Evolutionary conservation across 305 asterid genomes (phyloP).

Genomic region (Rubia peregrina): DNA sequence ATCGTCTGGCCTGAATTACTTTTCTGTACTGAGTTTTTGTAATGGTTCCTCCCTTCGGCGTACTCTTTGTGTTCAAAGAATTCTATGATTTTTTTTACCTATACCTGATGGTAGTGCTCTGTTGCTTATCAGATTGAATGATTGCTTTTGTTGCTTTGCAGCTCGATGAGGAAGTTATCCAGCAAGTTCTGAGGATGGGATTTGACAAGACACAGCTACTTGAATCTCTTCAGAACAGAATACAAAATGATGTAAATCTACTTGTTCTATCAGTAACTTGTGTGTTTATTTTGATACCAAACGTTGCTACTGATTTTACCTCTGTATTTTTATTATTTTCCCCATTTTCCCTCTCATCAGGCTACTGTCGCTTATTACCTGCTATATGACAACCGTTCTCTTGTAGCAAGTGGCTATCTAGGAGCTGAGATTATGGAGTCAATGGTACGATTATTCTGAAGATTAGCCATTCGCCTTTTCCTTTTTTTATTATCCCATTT

Average conservation of each 20-base stretch:
- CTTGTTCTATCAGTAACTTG: conserved; percentile 13
- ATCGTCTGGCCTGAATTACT: not conserved
- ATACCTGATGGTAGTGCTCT: not conserved
- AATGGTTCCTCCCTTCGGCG: not conserved
- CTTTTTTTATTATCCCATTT: not conserved
- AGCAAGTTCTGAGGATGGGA: conserved; percentile 70
- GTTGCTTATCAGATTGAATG: conserved; percentile 3
- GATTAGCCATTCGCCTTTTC: not conserved
- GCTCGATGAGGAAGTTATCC: conserved; percentile 80
- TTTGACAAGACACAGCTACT: conserved; percentile 57
- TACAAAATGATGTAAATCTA: conserved; percentile 68
- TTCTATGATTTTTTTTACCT: not conserved
- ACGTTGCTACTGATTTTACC: conserved; percentile 12
- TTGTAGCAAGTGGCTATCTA: conserved; percentile 62
- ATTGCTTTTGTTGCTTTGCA: conserved; percentile 31
- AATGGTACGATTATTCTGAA: conserved; percentile 37
- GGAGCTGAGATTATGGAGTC: conserved; percentile 73
- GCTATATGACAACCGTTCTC: conserved; percentile 64
- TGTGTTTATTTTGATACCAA: not conserved
- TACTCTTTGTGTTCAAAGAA: not conserved
- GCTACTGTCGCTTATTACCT: conserved; percentile 91
- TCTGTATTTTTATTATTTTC: not conserved
- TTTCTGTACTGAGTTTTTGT: not conserved
- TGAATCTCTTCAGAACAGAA: conserved; percentile 66
- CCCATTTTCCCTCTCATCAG: conserved; percentile 26